Base-by-base conservation (phyloP, 352 stramenopile genomes). In the Globisporangium viniferum region DNA sequence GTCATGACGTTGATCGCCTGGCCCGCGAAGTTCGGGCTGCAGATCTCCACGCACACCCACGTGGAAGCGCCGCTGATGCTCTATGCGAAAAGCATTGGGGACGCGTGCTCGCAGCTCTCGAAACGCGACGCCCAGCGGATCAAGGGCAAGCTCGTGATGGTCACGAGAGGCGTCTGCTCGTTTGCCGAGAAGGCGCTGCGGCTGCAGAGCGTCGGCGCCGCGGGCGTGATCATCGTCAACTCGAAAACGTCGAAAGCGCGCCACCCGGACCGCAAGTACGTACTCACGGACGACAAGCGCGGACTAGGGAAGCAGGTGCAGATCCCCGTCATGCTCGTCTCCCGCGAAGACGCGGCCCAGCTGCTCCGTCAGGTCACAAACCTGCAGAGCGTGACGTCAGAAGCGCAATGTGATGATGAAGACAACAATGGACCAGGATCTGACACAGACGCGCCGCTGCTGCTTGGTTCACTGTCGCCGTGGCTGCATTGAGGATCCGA, bases 161-260 rank as follows among this genome's bases (percentile, higher is more conserved):
- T 91, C 15, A 68, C 74, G 35, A 76, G 89, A 9, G 89, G 89
- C 14, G 76, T 76, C 20, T 97, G 89, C 59, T 80, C 88, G 24
- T 97, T 97, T 63, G 79, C 84, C 1, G 70, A 87, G 58, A 97
- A 96, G 69, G 87, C 87, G 1, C 59, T 91, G 48, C 69, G 79
- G 8, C 59, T 95, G 6, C 80, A 96, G 71, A 36, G 69, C 9
- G 79, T 80, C 18, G 87, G 88, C 2, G 89, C 76, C 1, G 64
- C 69, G 7, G 89, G 78, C 27, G 74, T 91, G 20, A 76, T 95
- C 12, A 77, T 93, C 18, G 78, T 94, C 58, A 93, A 95, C 67
- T 84, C 75, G 20, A 91, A 89, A 67, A 64, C 69, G n/a, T 31
- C 71, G 20, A 76, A 72, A 29, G 74, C 66, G 36, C 73, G 71